phyloP scores from a whole-genome alignment of 192 early-diverging fungal genomes.

The Diversispora eburnea region DNA sequence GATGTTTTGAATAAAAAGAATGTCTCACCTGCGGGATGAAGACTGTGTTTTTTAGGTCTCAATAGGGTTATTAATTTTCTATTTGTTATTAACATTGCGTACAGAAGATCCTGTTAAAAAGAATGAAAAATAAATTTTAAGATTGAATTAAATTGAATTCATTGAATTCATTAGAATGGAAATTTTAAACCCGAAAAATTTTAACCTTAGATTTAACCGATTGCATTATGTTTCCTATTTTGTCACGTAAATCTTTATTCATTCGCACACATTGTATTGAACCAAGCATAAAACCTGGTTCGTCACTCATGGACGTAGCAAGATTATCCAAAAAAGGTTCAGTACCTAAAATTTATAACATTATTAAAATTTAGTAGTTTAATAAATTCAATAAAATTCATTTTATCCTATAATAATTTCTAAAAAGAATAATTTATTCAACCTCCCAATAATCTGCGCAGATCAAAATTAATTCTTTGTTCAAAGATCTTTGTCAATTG shows the following conservation, averaged over 20 bases:
- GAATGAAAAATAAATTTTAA: neutral
- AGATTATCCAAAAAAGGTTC: slow-evolving; percentile 80
- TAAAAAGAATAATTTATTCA: slow-evolving; percentile 8
- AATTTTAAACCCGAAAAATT: neutral
- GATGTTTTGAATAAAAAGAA: no score
- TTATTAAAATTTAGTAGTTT: neutral
- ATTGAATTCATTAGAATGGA: neutral
- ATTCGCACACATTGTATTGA: slow-evolving; percentile 75
- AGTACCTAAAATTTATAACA: slow-evolving; percentile 47
- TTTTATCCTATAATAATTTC: neutral
- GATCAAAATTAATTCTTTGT: slow-evolving; percentile 82
- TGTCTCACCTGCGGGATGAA: slow-evolving; percentile 65
- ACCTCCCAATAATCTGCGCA: slow-evolving; percentile 77
- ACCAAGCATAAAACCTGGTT: slow-evolving; percentile 71
- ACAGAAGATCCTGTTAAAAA: slow-evolving; percentile 56
- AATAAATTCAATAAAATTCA: neutral
- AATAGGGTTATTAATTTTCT: slow-evolving; percentile 73
- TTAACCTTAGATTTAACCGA: slow-evolving; percentile 54
- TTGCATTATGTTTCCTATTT: slow-evolving; percentile 60
- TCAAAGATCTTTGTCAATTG: slow-evolving; percentile 87
- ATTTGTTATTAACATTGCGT: slow-evolving; percentile 75
- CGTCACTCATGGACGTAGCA: slow-evolving; percentile 61
- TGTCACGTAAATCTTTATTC: slow-evolving; percentile 61
- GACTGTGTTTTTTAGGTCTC: slow-evolving; percentile 68
- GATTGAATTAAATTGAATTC: neutral